These are phyloP conservation scores for Moesziomyces aphidis DNA, from an alignment of 1,284 basidiomycete genomes.

Conservation along the genomic window DNA sequence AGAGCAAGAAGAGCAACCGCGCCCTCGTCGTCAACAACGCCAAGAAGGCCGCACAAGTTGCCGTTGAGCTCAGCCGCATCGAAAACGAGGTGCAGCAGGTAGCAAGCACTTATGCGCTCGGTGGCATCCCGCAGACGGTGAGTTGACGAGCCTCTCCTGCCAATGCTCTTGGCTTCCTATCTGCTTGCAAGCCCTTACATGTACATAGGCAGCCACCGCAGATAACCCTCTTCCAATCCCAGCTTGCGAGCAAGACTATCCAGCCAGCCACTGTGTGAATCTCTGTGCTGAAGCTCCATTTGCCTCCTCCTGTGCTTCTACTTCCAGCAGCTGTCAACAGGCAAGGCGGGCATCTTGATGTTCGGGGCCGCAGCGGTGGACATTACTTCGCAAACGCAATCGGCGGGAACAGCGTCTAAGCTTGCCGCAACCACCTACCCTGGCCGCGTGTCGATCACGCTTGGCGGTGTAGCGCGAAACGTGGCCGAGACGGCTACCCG, in stretches of 20 bases:
- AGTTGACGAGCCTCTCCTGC: slow-evolving; percentile 7
- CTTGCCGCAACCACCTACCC: slow-evolving; percentile 77
- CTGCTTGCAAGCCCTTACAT: slow-evolving; percentile 1
- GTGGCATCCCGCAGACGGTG: slow-evolving; percentile 26
- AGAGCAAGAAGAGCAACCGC: slow-evolving; percentile 76
- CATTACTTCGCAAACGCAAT: slow-evolving; percentile 50
- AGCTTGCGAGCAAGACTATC: background rate
- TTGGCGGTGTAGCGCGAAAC: slow-evolving; percentile 94
- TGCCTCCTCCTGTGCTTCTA: background rate
- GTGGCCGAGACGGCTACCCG: slow-evolving; percentile 88
- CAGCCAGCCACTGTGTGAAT: slow-evolving; percentile 1
- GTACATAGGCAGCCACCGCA: slow-evolving; percentile 15
- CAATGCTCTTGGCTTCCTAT: no score
- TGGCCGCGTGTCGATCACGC: slow-evolving; percentile 78
- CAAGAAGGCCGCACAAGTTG: slow-evolving; percentile 83
- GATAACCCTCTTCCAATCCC: background rate
- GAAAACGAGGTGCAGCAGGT: slow-evolving; percentile 32
- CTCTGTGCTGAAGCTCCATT: slow-evolving; percentile 17
- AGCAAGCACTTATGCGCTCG: slow-evolving; percentile 26
- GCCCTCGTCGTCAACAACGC: slow-evolving; percentile 94
- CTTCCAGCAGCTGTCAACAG: background rate
- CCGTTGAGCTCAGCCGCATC: slow-evolving; percentile 79
- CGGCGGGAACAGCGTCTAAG: slow-evolving; percentile 6
- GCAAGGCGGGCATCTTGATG: slow-evolving; percentile 38
- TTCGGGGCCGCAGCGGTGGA: slow-evolving; percentile 64